Base-by-base conservation (phyloP, 371 early-diverging fungal species). In the Cokeromyces recurvatus region DNA sequence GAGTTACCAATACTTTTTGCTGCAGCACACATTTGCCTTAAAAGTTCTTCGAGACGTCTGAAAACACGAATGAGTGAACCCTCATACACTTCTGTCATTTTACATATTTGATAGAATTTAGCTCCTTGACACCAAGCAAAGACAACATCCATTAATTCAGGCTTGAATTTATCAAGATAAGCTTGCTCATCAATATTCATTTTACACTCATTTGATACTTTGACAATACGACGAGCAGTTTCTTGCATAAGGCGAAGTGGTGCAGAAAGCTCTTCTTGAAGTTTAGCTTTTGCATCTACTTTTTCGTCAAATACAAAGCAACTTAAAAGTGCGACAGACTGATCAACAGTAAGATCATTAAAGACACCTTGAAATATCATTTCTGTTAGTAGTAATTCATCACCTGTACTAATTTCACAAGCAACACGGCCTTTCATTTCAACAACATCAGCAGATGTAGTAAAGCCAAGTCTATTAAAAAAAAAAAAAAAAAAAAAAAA, bases 331-430 rank as follows among this genome's bases (percentile, higher is more conserved):
- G 99, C 89, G 0, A 91, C 95, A 0, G 86, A 81, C 55, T 96
- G 94, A 57, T 92, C 93, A 1, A 89, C 86, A 0, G 87, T 79
- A 48, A 99, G 72, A 46, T 96, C 94, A 38, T 89, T 92, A 68
- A 99, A 99, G 0, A 92, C 91, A 51, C 98, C 96, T 66, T 97
- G 92, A 74, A 99, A 95, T 25, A 99, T 90, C 89, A 99, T 86
- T 79, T 99, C 99, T 0, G 99, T 98, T 48, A 99, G 71, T 43
- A 99, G 52, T 29, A 99, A 71, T 68, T 98, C 99, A 68, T 99
- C 99, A 14, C 97, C 99, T 3, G 93, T 82, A 22, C 91, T 91
- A 50, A 99, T 95, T 74, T 99, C 99, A 62, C 99, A 99, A 2
- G 99, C 99, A 8, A 99, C 97, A 52, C 98, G 90, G 25, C 98